Base-by-base conservation (phyloP, 2,329 filamentous ascomycete genomes). In the Epichloe typhina region DNA sequence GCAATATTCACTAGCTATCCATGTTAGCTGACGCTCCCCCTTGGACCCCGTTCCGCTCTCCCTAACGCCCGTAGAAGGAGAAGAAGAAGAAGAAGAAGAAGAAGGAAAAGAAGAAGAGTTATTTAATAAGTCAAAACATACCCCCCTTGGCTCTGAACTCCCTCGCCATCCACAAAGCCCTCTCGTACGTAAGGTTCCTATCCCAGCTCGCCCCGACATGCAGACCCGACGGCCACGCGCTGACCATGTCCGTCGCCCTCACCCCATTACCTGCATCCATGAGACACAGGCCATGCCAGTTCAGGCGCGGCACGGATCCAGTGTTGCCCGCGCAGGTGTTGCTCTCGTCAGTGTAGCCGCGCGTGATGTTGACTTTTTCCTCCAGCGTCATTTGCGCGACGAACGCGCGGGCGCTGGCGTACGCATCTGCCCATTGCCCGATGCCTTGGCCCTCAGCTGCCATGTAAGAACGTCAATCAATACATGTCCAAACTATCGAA, bases 361-460 rank as follows among this genome's bases (percentile, higher is more conserved):
- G 62, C 1, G 72, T 75, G 5, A 74, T 62, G 53, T 75, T 74
- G 36, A 67, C 79, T 60, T 82, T 84, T 59, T 86, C 82, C 12
- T 82, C 80, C 2, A 85, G 63, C 0, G 81, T 85, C 75, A 86
- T 77, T 48, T 77, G 73, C 31, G 67, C 66, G 9, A 84, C 81
- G 2, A 86, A 64, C 1, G 66, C 61, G 36, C 72, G 69, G 2
- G 82, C 82, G 54, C 75, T 78, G 42, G 65, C 64, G 58, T 83
- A 84, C 41, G 81, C 79, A 26, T 69, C 67, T 7, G 69, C 68
- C 82, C 82, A 86, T 31, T 51, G 52, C 1, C 67, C 70, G 3
- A 54, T 48, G 5, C 65, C 66, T 46, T 62, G 61, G 4, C 63
- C 62, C 5, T 54, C 36, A 2, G 66, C 67, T 69, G 33, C 4